Conservation (phyloP, 352 stramenopile genomes). For the Phytophthora quininea region DNA sequence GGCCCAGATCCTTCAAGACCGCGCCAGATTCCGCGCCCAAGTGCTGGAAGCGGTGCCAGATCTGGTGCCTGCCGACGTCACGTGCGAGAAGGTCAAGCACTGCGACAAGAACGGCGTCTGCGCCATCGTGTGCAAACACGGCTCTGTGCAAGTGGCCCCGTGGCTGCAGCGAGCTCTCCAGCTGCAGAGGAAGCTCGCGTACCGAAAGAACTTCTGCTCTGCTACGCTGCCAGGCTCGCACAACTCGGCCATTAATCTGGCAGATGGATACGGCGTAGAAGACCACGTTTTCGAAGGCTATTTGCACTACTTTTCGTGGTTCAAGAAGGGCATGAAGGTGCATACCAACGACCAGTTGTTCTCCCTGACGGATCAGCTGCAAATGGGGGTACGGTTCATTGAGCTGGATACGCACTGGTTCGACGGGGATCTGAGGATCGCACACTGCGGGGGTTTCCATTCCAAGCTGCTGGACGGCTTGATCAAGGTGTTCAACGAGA, state of each 20-base stretch:
- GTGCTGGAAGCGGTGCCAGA: slow-evolving; percentile 58
- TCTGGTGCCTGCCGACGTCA: slow-evolving; percentile 64
- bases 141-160: slow-evolving; percentile 54
- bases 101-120: slow-evolving; percentile 73
- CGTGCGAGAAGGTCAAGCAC: slow-evolving; percentile 55
- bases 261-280: slow-evolving; percentile 72
- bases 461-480: slow-evolving; percentile 69
- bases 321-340: slow-evolving; percentile 59
- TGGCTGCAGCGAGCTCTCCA: slow-evolving; percentile 65
- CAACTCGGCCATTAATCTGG: slow-evolving; percentile 79
- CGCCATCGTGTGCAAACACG: slow-evolving; percentile 63
- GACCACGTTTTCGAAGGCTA: slow-evolving; percentile 76
- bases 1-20: slow-evolving; percentile 31
- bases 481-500: slow-evolving; percentile 68
- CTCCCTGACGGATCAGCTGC: slow-evolving; percentile 78
- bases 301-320: slow-evolving; percentile 65
- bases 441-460: slow-evolving; percentile 72
- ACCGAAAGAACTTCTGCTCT: slow-evolving; percentile 73
- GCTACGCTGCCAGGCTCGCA: slow-evolving; percentile 72
- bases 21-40: slow-evolving; percentile 37
- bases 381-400: slow-evolving; percentile 76
- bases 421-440: slow-evolving; percentile 61
- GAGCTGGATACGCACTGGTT: slow-evolving; percentile 89
- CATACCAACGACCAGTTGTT: slow-evolving; percentile 81
- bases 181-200: slow-evolving; percentile 77